A percentile compares a stretch with the other conserved stretches of the same genome.
Evolutionary conservation across 306 rosid species (phyloP).

Genomic region (Pterocarpus santalinus): DNA sequence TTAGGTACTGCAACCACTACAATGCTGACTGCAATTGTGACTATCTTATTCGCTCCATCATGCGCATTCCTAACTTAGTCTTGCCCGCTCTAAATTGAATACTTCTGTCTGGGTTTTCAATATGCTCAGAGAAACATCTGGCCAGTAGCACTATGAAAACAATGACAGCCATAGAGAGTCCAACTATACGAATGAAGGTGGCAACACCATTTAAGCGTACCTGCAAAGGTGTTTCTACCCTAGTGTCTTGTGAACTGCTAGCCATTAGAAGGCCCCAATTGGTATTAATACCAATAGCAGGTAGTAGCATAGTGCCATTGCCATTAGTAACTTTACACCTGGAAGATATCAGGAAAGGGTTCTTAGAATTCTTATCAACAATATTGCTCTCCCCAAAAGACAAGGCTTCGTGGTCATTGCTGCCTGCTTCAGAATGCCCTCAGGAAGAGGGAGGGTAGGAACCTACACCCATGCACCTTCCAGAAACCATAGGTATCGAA

Average conservation of each 20-base stretch:
- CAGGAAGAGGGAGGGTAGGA: too few species aligned
- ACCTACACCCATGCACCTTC: too few species aligned
- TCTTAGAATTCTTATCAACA: constrained; percentile 68
- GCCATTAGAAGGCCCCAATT: constrained; percentile 97
- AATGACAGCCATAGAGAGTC: constrained; percentile 74
- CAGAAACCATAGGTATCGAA: too few species aligned
- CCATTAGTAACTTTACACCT: constrained; percentile 95
- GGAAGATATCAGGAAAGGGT: constrained; percentile 82
- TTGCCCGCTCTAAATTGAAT: constrained; percentile 61
- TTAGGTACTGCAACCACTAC: constrained; percentile 97
- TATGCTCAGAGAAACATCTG: constrained; percentile 86
- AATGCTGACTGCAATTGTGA: constrained; percentile 92
- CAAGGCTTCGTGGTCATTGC: too few species aligned
- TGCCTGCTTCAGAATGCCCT: too few species aligned
- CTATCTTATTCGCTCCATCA: constrained; percentile 78
- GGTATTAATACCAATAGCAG: constrained; percentile 85
- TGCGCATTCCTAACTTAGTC: too few species aligned
- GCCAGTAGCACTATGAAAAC: constrained; percentile 74
- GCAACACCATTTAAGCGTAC: constrained; percentile 93
- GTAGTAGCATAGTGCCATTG: constrained; percentile 85
- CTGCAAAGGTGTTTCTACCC: constrained; percentile 98
- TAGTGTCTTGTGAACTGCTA: constrained; percentile 87
- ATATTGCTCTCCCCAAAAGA: constrained; percentile 78
- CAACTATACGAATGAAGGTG: constrained; percentile 84
- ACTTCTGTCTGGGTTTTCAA: constrained; percentile 55